Evolutionary conservation across 768 basidiomycete species (phyloP).

Genomic region (Tremella mesenterica): DNA sequence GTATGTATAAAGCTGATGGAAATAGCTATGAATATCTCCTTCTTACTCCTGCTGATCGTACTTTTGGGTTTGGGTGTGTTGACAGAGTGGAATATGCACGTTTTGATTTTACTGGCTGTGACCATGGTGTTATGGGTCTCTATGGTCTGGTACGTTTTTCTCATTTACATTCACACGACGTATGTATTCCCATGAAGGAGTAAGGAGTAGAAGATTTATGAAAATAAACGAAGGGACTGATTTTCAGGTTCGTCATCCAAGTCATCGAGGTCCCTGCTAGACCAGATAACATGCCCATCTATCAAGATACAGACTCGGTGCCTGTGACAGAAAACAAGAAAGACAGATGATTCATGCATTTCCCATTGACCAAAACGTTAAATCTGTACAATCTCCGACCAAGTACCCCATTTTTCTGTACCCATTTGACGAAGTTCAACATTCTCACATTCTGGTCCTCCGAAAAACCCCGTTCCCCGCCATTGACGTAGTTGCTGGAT

Average conservation of each 20-base stretch:
- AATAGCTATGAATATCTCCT: constrained; percentile 42
- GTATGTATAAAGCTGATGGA: not conserved
- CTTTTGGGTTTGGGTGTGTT: constrained; percentile 37
- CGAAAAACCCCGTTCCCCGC: constrained; percentile 43
- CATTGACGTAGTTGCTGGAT: constrained; percentile 33
- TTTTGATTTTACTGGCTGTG: constrained; percentile 31
- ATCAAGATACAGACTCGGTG: not conserved
- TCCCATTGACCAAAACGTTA: too few species aligned
- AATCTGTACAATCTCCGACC: constrained; percentile 23
- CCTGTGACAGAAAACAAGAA: constrained; percentile 12
- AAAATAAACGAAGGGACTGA: not conserved
- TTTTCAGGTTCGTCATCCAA: constrained; percentile 35
- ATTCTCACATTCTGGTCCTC: constrained; percentile 42
- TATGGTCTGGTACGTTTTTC: constrained; percentile 36
- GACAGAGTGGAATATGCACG: constrained; percentile 39
- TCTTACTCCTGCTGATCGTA: constrained; percentile 36
- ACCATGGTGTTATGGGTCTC: constrained; percentile 34
- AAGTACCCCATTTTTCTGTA: constrained; percentile 28
- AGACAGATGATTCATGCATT: constrained; percentile 22
- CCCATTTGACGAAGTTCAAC: constrained; percentile 36
- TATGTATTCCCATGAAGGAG: too few species aligned
- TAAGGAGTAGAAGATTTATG: too few species aligned
- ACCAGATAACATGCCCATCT: constrained; percentile 31
- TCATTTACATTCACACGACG: too few species aligned
- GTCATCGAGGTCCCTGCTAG: constrained; percentile 31